Conservation (phyloP, 495 filamentous ascomycete species). For the Penicillium goetzii region DNA sequence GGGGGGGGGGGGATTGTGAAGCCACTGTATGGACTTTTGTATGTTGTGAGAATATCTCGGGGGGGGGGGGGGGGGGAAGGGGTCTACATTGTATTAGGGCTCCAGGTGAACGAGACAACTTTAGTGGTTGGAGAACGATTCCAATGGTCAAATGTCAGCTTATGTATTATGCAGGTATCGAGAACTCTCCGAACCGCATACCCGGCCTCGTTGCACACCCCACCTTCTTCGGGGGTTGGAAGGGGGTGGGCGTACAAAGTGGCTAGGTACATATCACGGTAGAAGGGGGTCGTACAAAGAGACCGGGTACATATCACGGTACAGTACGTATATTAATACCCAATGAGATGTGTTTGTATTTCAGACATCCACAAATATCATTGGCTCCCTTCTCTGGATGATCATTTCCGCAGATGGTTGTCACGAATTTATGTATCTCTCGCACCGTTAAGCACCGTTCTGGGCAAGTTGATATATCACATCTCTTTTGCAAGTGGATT, state of each 20-base stretch:
- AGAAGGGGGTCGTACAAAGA: too few relatives aligned
- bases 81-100: neutral
- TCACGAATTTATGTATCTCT: neutral
- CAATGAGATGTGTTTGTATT: neutral
- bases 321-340: neutral
- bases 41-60: neutral
- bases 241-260: too few relatives aligned
- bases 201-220: too few relatives aligned
- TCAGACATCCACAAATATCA: neutral
- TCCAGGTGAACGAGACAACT: neutral
- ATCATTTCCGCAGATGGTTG: neutral
- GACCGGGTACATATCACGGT: neutral
- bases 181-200: neutral
- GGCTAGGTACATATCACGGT: neutral
- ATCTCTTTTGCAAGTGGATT: neutral
- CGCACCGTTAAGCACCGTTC: neutral
- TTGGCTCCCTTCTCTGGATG: neutral
- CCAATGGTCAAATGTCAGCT: neutral
- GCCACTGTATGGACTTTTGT: neutral
- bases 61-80: too few relatives aligned
- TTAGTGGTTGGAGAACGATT: neutral
- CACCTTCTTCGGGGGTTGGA: too few relatives aligned
- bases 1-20: neutral
- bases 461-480: neutral
- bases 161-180: neutral